These are phyloP conservation scores for Trichoderma aggressivum DNA, from an alignment of 2,329 filamentous ascomycete species.

Conservation along the genomic window DNA sequence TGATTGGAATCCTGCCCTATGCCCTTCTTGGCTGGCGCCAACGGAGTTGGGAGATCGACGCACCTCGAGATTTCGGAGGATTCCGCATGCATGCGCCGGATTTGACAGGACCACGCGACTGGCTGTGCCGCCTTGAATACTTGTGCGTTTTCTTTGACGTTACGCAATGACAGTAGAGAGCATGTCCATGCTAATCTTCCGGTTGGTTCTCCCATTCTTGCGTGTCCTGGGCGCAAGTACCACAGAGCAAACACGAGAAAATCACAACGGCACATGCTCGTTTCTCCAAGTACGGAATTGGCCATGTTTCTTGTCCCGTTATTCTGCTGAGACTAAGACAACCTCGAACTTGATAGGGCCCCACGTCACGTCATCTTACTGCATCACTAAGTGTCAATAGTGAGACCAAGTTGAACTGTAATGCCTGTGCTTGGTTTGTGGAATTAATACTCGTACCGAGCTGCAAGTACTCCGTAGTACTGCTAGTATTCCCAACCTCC, in stretches of 20 bases:
- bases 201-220: not conserved
- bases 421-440: not conserved
- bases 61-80: not conserved
- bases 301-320: not conserved
- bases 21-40: not conserved
- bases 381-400: not conserved
- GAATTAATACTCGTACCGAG: not conserved
- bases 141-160: not conserved
- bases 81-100: not conserved
- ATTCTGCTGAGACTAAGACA: not conserved
- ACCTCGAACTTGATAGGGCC: not conserved
- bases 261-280: not conserved
- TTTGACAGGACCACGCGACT: not conserved
- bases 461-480: not conserved
- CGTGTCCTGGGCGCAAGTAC: not conserved
- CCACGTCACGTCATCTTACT: constrained; percentile 10
- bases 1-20: not conserved
- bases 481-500: not conserved
- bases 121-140: not conserved
- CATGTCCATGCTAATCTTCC: not conserved
- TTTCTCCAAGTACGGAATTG: not conserved
- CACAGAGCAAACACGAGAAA: not conserved
- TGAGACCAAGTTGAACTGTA: not conserved
- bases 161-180: not conserved
- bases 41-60: not conserved